These are phyloP conservation scores for Croton setiger DNA, from an alignment of 441 rosid species.

Conservation along the genomic window DNA sequence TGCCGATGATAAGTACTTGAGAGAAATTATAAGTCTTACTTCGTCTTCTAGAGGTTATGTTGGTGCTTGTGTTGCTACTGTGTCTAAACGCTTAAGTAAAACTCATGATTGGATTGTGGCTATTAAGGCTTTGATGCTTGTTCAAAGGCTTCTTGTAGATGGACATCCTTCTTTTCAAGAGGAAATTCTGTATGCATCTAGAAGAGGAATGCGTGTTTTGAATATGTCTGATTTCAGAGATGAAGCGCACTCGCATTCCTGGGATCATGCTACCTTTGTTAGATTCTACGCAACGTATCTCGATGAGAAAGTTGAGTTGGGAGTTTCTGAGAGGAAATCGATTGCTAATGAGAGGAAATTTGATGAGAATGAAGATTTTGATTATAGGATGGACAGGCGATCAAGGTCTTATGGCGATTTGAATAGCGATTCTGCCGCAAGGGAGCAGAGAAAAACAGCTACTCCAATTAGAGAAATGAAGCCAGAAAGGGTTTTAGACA, in stretches of 20 bases:
- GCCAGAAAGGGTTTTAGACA: conserved; percentile 54
- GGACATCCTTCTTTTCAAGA: conserved; percentile 64
- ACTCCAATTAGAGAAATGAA: conserved; percentile 50
- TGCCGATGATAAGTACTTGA: conserved; percentile 44
- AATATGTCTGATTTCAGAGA: conserved; percentile 64
- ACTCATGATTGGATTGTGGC: conserved; percentile 81
- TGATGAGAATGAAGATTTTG: conserved; percentile 36
- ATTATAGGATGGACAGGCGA: conserved; percentile 29
- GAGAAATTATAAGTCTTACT: conserved; percentile 47
- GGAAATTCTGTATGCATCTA: conserved; percentile 55
- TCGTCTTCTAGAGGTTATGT: conserved; percentile 53
- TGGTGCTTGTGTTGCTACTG: conserved; percentile 49
- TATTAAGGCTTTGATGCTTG: conserved; percentile 65
- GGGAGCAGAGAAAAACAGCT: conserved; percentile 45
- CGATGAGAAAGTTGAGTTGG: conserved; percentile 65
- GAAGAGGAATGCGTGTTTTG: conserved; percentile 56
- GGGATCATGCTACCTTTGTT: conserved; percentile 63
- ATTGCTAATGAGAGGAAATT: conserved; percentile 25
- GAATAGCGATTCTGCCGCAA: conserved; percentile 25
- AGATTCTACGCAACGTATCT: conserved; percentile 57
- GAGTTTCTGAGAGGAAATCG: conserved; percentile 37
- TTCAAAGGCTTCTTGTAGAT: conserved; percentile 60
- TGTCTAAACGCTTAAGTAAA: conserved; percentile 56
- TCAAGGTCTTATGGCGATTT: conserved; percentile 40
- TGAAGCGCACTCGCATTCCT: conserved; percentile 55